Conservation (phyloP, 495 filamentous ascomycete genomes). For the Durotheca rogersii region DNA sequence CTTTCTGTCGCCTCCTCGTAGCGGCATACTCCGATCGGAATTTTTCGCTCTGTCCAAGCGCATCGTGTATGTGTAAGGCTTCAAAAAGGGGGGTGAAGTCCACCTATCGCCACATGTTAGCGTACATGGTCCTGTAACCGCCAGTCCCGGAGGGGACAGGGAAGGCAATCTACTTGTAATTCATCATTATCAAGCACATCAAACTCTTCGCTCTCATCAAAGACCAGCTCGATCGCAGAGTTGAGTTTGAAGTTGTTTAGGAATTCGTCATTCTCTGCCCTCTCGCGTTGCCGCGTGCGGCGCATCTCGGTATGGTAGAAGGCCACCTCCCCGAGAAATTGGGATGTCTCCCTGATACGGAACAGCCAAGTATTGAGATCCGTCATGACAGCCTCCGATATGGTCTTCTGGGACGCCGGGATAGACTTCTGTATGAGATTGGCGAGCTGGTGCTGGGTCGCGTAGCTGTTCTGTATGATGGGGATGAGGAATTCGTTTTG, state of each 20-base stretch:
- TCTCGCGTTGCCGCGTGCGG: conserved; percentile 78
- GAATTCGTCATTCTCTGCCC: conserved; percentile 68
- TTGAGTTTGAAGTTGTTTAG: conserved; percentile 85
- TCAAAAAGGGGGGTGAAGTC: conserved; percentile 96
- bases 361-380: conserved; percentile 98
- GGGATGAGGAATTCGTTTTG: conserved; percentile 86
- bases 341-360: conserved; percentile 90
- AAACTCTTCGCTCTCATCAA: conserved; percentile 93
- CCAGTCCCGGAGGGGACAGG: background rate
- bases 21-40: conserved; percentile 89
- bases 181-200: conserved; percentile 93
- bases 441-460: conserved; percentile 92
- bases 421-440: conserved; percentile 94
- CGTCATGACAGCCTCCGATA: conserved; percentile 94
- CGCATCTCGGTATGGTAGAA: conserved; percentile 92
- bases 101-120: conserved; percentile 16
- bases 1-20: conserved; percentile 87
- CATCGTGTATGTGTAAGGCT: conserved; percentile 94
- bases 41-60: conserved; percentile 85
- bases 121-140: background rate
- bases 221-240: conserved; percentile 91
- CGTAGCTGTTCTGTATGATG: conserved; percentile 67
- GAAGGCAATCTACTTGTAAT: conserved; percentile 67
- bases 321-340: conserved; percentile 93
- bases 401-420: conserved; percentile 85